These are phyloP conservation scores for Arabidopsis arenosa DNA, from an alignment of 345 rosid genomes.

Conservation along the genomic window DNA sequence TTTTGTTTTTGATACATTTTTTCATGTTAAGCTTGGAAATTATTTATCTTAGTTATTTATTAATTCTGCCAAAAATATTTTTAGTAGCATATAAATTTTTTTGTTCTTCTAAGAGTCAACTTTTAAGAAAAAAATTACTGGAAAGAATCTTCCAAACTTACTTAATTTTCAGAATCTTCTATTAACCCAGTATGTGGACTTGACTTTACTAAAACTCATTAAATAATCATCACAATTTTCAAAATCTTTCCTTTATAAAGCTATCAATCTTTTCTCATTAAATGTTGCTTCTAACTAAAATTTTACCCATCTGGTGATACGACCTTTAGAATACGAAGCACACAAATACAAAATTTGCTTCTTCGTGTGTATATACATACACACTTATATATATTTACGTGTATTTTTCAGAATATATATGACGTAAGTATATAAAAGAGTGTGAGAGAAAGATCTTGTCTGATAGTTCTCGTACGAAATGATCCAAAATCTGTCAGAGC, in stretches of 20 bases:
- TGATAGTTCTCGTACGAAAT: constrained; percentile 50
- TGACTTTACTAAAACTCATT: constrained; percentile 29
- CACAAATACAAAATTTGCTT: constrained; percentile 24
- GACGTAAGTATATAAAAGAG: constrained; percentile 35
- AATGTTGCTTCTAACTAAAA: constrained; percentile 47
- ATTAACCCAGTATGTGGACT: background rate
- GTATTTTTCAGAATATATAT: background rate
- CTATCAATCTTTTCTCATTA: constrained; percentile 40
- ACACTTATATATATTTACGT: background rate
- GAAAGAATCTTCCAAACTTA: background rate
- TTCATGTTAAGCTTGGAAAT: too few species aligned
- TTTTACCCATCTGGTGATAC: constrained; percentile 40
- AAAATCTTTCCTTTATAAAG: constrained; percentile 27
- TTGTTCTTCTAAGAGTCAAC: background rate
- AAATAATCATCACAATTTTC: constrained; percentile 44
- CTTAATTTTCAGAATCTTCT: background rate
- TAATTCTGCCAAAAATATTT: too few species aligned
- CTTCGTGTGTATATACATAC: background rate
- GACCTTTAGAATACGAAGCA: constrained; percentile 29
- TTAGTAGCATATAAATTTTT: too few species aligned
- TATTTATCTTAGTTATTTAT: too few species aligned
- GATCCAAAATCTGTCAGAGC: constrained; percentile 51
- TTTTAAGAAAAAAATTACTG: background rate
- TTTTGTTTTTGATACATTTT: too few species aligned
- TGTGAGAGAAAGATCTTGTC: constrained; percentile 38